Conservation (phyloP, 192 early-diverging fungal species). For the Linderina pennispora region DNA sequence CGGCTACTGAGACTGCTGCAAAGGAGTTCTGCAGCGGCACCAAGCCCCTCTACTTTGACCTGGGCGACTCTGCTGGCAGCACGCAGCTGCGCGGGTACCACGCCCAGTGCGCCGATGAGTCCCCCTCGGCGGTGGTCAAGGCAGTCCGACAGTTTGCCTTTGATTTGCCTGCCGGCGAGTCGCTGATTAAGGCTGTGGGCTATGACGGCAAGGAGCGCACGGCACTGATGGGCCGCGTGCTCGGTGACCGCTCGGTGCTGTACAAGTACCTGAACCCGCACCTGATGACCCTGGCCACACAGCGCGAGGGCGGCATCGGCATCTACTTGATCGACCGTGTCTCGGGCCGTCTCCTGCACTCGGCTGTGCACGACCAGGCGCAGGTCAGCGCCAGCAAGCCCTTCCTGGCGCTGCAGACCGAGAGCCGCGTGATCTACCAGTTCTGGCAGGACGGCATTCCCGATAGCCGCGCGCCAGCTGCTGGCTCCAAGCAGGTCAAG, state of each 20-base stretch:
- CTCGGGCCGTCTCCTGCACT: constrained; percentile 76
- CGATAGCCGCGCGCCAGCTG: neutral
- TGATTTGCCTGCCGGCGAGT: constrained; percentile 54
- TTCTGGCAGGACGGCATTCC: constrained; percentile 77
- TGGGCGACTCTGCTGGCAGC: constrained; percentile 47
- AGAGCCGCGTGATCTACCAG: constrained; percentile 85
- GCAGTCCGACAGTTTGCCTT: constrained; percentile 41
- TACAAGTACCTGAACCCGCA: constrained; percentile 99
- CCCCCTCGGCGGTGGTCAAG: constrained; percentile 3
- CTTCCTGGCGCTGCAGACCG: constrained; percentile 67
- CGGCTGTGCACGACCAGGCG: constrained; percentile 56
- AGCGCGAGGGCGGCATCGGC: constrained; percentile 42
- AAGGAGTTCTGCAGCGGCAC: constrained; percentile 51
- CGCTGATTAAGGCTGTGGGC: constrained; percentile 36
- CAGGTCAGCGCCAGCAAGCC: constrained; percentile 33
- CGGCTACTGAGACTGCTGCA: constrained; percentile 49
- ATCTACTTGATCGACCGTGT: constrained; percentile 87
- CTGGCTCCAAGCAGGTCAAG: constrained; percentile 11
- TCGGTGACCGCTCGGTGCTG: constrained; percentile 92
- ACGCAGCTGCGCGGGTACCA: constrained; percentile 52
- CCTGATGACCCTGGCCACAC: constrained; percentile 67
- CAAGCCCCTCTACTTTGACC: constrained; percentile 62
- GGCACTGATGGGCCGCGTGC: constrained; percentile 86
- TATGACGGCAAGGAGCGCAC: constrained; percentile 52
- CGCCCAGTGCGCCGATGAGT: constrained; percentile 43